A percentile compares a stretch with the other conserved stretches of the same genome.
These are phyloP conservation scores for Globomyces pollinis-pini DNA, from an alignment of 192 early-diverging fungal genomes.

Conservation along the genomic window DNA sequence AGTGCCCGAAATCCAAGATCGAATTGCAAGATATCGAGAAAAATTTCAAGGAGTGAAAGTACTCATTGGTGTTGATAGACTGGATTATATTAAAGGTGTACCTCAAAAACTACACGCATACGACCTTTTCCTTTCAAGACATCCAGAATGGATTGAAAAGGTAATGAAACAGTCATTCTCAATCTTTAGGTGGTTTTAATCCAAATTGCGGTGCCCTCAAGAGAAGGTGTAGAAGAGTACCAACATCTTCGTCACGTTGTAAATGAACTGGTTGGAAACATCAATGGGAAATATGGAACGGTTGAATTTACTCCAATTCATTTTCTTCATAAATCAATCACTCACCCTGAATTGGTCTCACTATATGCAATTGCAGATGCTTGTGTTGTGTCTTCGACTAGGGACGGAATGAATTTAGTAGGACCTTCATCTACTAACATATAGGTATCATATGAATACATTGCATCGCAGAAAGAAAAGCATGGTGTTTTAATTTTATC, in stretches of 20 bases:
- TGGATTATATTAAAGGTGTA: slow-evolving; percentile 99
- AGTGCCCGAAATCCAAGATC: slow-evolving; percentile 51
- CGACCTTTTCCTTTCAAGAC: slow-evolving; percentile 77
- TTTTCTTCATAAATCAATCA: slow-evolving; percentile 94
- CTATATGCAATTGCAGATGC: slow-evolving; percentile 95
- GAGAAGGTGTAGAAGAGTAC: slow-evolving; percentile 98
- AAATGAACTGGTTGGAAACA: slow-evolving; percentile 95
- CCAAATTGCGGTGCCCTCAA: slow-evolving; percentile 96
- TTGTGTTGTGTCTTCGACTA: slow-evolving; percentile 93
- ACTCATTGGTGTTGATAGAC: slow-evolving; percentile 93
- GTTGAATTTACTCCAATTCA: slow-evolving; percentile 98
- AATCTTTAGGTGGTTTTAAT: no score
- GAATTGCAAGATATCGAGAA: slow-evolving; percentile 73
- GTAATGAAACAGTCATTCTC: no score
- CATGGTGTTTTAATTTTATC: slow-evolving; percentile 95
- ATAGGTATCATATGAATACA: slow-evolving; percentile 89
- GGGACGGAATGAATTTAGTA: slow-evolving; percentile 99
- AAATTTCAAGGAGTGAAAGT: slow-evolving; percentile 82
- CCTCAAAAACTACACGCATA: slow-evolving; percentile 98
- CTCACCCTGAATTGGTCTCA: slow-evolving; percentile 89
- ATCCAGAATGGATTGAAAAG: slow-evolving; percentile 89
- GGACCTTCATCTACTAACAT: slow-evolving; percentile 2
- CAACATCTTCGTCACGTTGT: slow-evolving; percentile 86
- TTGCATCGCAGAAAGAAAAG: slow-evolving; percentile 74
- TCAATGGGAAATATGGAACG: slow-evolving; percentile 93